A percentile compares a stretch with the other conserved stretches of the same genome.
These are phyloP conservation scores for Ophiostoma ulmi DNA, from an alignment of 2,329 filamentous ascomycete genomes.

Conservation along the genomic window DNA sequence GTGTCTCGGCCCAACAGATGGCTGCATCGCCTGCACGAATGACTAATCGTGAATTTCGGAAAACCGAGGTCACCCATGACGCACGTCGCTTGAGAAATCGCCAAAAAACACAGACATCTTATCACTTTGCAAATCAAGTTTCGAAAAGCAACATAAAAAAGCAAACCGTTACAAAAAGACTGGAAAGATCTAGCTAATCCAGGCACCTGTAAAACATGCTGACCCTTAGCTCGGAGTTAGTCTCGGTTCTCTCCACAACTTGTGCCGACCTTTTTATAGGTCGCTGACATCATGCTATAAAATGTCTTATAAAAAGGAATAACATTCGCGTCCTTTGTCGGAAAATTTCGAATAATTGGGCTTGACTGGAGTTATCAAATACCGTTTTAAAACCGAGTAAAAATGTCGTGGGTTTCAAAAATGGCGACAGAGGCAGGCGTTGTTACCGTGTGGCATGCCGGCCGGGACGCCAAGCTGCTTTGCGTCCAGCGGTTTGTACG, in stretches of 20 bases:
- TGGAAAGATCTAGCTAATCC: background rate
- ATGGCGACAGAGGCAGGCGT: slow-evolving; percentile 41
- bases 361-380: no score
- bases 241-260: background rate
- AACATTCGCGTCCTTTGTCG: background rate
- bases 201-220: background rate
- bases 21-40: background rate
- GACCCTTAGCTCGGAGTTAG: background rate
- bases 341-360: background rate
- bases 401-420: slow-evolving; percentile 7
- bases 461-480: slow-evolving; percentile 52
- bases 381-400: background rate
- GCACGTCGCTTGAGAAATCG: background rate
- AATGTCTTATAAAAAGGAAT: background rate
- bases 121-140: background rate
- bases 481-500: slow-evolving; percentile 56
- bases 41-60: background rate
- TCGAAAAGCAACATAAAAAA: background rate
- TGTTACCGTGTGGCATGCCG: slow-evolving; percentile 39
- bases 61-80: background rate
- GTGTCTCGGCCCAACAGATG: background rate
- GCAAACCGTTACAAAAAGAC: background rate
- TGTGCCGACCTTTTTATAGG: background rate
- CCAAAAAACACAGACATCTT: background rate
- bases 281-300: background rate